Evolutionary conservation across 2,329 filamentous ascomycete species (phyloP).

Genomic region (Aspergillus brunneoviolaceus): DNA sequence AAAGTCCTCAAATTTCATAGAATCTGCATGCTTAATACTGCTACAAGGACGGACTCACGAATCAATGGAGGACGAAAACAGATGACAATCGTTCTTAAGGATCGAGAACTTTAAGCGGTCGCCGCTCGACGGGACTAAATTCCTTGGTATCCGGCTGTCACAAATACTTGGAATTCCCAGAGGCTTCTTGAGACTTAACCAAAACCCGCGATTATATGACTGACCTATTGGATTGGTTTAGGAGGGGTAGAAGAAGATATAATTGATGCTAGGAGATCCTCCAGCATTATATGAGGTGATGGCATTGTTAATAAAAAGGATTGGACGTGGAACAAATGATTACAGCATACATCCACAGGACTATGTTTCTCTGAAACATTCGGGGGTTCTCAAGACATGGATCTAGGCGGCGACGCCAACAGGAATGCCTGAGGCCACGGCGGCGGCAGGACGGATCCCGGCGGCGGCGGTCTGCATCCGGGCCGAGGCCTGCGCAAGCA

Average conservation of each 20-base stretch:
- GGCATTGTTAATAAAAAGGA: neutral
- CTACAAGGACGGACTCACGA: no score
- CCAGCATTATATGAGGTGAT: neutral
- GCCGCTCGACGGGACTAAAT: no score
- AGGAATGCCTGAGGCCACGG: conserved; percentile 22
- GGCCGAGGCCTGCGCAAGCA: conserved; percentile 13
- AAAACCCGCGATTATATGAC: neutral
- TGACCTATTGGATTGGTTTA: neutral
- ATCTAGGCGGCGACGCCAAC: conserved; percentile 32
- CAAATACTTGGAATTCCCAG: no score
- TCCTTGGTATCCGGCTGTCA: no score
- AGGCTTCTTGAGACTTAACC: neutral
- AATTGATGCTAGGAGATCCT: neutral
- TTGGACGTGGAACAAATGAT: neutral
- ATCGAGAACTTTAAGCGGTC: no score
- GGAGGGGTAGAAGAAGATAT: neutral
- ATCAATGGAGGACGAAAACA: no score
- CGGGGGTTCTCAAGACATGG: neutral
- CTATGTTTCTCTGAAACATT: neutral
- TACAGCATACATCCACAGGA: neutral
- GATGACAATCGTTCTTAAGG: no score
- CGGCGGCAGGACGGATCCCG: conserved; percentile 19
- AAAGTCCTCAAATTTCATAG: no score
- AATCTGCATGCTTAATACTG: no score
- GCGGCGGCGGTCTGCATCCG: conserved; percentile 27